A percentile compares a stretch with the other conserved stretches of the same genome.
phyloP scores from a whole-genome alignment of 441 rosid species.

The Brassica hybrid region DNA sequence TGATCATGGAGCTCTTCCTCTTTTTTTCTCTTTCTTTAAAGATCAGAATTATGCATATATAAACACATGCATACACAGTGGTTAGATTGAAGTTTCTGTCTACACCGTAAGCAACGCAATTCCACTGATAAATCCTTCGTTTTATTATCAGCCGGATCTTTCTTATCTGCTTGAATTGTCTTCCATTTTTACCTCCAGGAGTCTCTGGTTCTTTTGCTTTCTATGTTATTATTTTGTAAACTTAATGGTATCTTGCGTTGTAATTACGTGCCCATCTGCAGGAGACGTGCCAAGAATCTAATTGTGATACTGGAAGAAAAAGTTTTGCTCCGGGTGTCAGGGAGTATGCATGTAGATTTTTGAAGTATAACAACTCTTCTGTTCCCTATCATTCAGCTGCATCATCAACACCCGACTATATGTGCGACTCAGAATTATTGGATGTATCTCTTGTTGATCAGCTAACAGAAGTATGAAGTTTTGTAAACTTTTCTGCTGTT shows the following conservation, averaged over 20 bases:
- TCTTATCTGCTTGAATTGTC: slow-evolving; percentile 4
- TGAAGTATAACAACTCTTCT: slow-evolving; percentile 60
- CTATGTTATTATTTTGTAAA: slow-evolving; percentile 6
- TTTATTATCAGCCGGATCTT: slow-evolving; percentile 6
- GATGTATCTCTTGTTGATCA: slow-evolving; percentile 76
- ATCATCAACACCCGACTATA: slow-evolving; percentile 64
- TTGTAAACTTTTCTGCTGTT: slow-evolving; percentile 7
- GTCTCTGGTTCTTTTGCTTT: slow-evolving; percentile 19
- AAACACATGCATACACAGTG: not conserved
- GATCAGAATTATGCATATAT: not conserved
- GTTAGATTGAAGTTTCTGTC: slow-evolving; percentile 15
- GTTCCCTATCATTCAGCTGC: slow-evolving; percentile 62
- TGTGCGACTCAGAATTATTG: slow-evolving; percentile 58
- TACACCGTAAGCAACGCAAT: slow-evolving; percentile 13
- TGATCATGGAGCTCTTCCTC: slow-evolving; percentile 11
- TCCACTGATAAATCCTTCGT: slow-evolving; percentile 10
- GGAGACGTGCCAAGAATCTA: slow-evolving; percentile 56
- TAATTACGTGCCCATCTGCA: slow-evolving; percentile 42
- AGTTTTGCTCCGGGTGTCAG: slow-evolving; percentile 51
- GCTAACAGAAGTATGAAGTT: slow-evolving; percentile 77
- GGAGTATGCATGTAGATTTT: slow-evolving; percentile 86
- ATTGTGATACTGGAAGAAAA: slow-evolving; percentile 49
- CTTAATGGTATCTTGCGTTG: slow-evolving; percentile 19
- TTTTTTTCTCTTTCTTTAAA: slow-evolving; percentile 23
- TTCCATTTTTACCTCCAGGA: slow-evolving; percentile 11